Conservation (phyloP, 2,329 filamentous ascomycete genomes). For the Arthrobotrys iridis region DNA sequence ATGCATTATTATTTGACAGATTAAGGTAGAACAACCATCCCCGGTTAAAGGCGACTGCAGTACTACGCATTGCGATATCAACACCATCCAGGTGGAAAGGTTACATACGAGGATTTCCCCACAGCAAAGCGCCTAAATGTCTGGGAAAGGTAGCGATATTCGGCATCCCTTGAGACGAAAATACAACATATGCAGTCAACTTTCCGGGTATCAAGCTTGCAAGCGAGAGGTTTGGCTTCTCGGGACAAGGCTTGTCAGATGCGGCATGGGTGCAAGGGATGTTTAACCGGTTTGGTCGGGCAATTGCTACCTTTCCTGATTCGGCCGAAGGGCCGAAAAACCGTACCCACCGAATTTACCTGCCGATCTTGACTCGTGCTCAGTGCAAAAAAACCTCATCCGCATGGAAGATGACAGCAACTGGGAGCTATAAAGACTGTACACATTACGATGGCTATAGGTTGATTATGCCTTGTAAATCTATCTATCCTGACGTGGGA, state of each 20-base stretch:
- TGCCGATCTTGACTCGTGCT: constrained; percentile 41
- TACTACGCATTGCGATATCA: neutral
- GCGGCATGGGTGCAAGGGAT: neutral
- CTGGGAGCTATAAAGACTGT: too few species aligned
- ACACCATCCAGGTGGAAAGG: constrained; percentile 1
- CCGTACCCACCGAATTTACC: constrained; percentile 27
- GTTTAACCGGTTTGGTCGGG: constrained; percentile 33
- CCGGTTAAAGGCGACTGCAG: neutral
- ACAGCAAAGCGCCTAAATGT: constrained; percentile 24
- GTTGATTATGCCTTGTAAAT: neutral
- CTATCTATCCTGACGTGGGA: neutral
- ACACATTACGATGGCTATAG: too few species aligned
- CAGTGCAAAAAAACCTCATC: constrained; percentile 17
- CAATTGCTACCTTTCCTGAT: neutral
- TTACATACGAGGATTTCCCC: constrained; percentile 26
- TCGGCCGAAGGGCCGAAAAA: constrained; percentile 46
- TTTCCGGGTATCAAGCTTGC: constrained; percentile 6
- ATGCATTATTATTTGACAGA: neutral
- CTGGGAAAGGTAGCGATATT: constrained; percentile 25
- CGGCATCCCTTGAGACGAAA: neutral
- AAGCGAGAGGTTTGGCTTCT: constrained; percentile 37
- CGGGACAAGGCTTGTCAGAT: constrained; percentile 28
- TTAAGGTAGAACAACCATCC: neutral
- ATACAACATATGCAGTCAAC: constrained; percentile 20
- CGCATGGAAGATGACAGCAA: neutral